Base-by-base conservation (phyloP, 179 eudicot species). In the Corrigiola litoralis region DNA sequence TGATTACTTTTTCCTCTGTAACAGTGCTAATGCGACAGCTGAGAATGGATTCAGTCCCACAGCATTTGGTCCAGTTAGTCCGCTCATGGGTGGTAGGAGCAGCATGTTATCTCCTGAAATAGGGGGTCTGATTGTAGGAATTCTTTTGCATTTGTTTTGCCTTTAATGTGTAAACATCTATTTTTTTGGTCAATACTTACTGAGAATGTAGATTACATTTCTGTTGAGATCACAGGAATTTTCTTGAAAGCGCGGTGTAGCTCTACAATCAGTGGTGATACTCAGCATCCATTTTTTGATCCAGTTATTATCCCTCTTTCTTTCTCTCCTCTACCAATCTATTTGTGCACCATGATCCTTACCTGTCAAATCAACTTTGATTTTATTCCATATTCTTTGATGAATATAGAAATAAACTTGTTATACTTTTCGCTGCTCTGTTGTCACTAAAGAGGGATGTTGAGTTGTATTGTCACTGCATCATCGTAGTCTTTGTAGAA, bases 21-120 rank as follows among this genome's bases (percentile, higher is more conserved):
- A 61, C 80, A 79, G 82, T 49, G 17, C 48, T 21, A 68, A 79
- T 61, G 58, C 71, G 0, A 79, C 65, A 11, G 53, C 61, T 46
- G 74, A 68, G 9, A 20, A 36, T 16, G 76, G 74, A 68, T 67
- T 63, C 66, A 62, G 71, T 20, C 71, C 82, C 13, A 21, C 77
- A 8, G 79, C 74, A 25, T n/a, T 66, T 12, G 82, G 82, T 67
- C 82, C 82, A 12, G 74, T 41, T 8, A 75, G 82, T 68, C 82
- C 82, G 9, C 52, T 78, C 11, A 53, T 60, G 62, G 82, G 82
- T 3, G 42, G 77, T 58, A 18, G 56, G 20, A 64, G 63, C 58
- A 68, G 49, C 69, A 41, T 55, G 68, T 55, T 79, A 60, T 31
- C 38, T 51, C 71, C 66, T 17, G 45, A 37, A 61, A 47, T 54